Base-by-base conservation (phyloP, 73 alveolate genomes). In the Tetrahymena borealis region DNA sequence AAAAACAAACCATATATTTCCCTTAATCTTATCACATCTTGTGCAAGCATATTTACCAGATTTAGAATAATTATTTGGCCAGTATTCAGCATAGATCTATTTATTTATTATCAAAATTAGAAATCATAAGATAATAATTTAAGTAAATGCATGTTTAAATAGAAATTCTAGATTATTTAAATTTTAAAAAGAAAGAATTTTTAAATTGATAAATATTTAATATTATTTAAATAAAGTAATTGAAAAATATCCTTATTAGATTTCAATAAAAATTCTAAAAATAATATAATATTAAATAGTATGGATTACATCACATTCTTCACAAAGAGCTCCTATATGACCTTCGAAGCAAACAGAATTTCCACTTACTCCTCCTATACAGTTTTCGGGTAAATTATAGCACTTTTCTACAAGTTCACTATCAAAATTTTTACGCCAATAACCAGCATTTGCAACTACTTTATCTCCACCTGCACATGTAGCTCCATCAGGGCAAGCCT, bases 401-500 rank as follows among this genome's bases (percentile, higher is more conserved):
- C 94, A 91, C 36, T 91, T 42, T 28, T 90, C 18, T 33, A 94
- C 43, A 8, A 79, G 79, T 32, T 94, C 97, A 91, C 93, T 91
- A 33, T 32, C 16, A 16, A 78, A 33, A 7, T 79, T 20, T 15
- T 41, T 18, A 79, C 97, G 90, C 96, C 97, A 95, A 79, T 94
- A 95, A 1, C 96, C 97, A n/a, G 91, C 91, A 32, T 33, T 11
- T 13, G 97, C 95, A 13, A 24, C 39, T 9, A 95, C 35, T n/a
- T 31, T n/a, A 33, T 24, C 20, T 11, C 96, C 94, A 3, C 96
- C 96, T 20, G 15, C 15, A 77, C 96, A 93, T 8, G 13, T 38
- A 91, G 96, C 96, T 12, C 91, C 92, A 12, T 38, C 79, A 0
- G 96, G 96, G 33, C 96, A 93, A 1, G 1, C 4, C 79, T 33